Conservation (phyloP, 345 rosid genomes). For the Turritis glabra region DNA sequence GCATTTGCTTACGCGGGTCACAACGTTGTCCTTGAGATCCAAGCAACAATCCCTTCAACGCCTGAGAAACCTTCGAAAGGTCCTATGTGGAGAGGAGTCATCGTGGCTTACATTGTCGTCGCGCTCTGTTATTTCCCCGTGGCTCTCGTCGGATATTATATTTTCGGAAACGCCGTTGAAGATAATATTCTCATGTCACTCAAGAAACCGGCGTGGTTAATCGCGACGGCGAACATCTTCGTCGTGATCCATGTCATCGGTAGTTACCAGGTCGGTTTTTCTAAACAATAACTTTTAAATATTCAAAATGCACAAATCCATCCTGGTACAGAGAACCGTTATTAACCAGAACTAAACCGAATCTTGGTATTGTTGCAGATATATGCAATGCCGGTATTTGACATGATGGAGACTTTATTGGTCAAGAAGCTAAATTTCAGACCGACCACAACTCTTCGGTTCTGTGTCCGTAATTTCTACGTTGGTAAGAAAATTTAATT, state of each 20-base stretch:
- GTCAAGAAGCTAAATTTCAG: slow-evolving; percentile 60
- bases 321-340: not conserved
- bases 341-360: not conserved
- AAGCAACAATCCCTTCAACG: slow-evolving; percentile 87
- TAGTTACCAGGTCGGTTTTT: slow-evolving; percentile 65
- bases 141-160: slow-evolving; percentile 64
- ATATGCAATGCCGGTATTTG: slow-evolving; percentile 79
- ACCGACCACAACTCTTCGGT: slow-evolving; percentile 51
- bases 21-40: slow-evolving; percentile 83
- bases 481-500: slow-evolving; percentile 50
- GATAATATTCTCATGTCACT: slow-evolving; percentile 74
- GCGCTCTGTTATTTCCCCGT: slow-evolving; percentile 85
- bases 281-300: not conserved
- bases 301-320: not conserved
- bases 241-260: slow-evolving; percentile 82
- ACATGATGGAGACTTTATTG: slow-evolving; percentile 70
- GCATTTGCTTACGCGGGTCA: slow-evolving; percentile 89
- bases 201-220: slow-evolving; percentile 72
- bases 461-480: slow-evolving; percentile 49
- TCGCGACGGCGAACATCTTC: slow-evolving; percentile 59
- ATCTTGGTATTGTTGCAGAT: slow-evolving; percentile 41
- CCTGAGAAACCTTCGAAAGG: slow-evolving; percentile 86
- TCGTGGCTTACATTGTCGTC: slow-evolving; percentile 68
- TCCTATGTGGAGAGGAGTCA: slow-evolving; percentile 86
- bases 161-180: slow-evolving; percentile 57